Conservation (phyloP, 1,284 basidiomycete genomes). For the Neotropicomus parvogracilis region DNA sequence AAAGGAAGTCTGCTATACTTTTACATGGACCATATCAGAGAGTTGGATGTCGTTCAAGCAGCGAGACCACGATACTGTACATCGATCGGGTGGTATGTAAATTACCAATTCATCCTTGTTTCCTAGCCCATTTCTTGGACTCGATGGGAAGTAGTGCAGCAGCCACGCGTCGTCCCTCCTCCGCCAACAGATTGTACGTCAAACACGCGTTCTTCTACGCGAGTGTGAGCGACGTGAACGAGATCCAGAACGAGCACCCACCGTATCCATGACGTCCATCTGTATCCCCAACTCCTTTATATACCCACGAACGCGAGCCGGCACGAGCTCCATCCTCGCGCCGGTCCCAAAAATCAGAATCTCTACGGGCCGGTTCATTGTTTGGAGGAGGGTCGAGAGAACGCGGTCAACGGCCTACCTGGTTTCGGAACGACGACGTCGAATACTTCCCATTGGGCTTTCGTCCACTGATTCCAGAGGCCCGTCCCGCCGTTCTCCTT, state of each 20-base stretch:
- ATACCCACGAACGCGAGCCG: slow-evolving; percentile 64
- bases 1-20: background rate
- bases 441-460: slow-evolving; percentile 76
- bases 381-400: background rate
- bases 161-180: slow-evolving; percentile 89
- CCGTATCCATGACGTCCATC: slow-evolving; percentile 92
- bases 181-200: slow-evolving; percentile 89
- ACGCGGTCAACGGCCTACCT: slow-evolving; percentile 50
- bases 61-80: slow-evolving; percentile 18
- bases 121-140: slow-evolving; percentile 20
- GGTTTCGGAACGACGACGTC: slow-evolving; percentile 81
- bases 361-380: slow-evolving; percentile 47
- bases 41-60: slow-evolving; percentile 14
- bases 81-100: no score
- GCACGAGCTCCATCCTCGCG: slow-evolving; percentile 65
- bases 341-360: slow-evolving; percentile 91
- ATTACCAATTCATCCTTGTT: slow-evolving; percentile 10
- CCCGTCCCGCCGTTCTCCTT: background rate
- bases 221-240: background rate
- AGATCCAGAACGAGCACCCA: slow-evolving; percentile 40
- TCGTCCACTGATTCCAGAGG: slow-evolving; percentile 63
- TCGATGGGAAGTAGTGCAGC: slow-evolving; percentile 75
- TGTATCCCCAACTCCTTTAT: slow-evolving; percentile 82
- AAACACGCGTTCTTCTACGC: slow-evolving; percentile 74
- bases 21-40: background rate